These are phyloP conservation scores for Alternaria angustiovoidea DNA, from an alignment of 2,329 filamentous ascomycete species.

Conservation along the genomic window DNA sequence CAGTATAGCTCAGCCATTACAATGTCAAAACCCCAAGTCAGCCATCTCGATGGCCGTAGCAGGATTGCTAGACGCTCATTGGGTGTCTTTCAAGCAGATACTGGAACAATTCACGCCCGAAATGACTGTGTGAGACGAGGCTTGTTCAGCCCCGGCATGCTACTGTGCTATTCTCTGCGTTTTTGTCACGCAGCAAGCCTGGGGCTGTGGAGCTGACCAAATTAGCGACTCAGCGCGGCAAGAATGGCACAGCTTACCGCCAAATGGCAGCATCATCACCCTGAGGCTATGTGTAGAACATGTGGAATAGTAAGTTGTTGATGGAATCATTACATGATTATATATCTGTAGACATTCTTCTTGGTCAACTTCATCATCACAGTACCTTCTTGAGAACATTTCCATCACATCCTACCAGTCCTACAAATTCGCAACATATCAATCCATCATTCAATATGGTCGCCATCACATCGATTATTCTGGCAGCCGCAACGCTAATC, in stretches of 20 bases:
- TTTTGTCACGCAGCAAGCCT: slow-evolving; percentile 2
- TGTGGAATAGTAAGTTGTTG: slow-evolving; percentile 10
- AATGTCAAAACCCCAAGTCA: slow-evolving; percentile 2
- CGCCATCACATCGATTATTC: slow-evolving; percentile 30
- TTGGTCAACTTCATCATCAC: slow-evolving; percentile 22
- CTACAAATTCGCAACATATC: neutral
- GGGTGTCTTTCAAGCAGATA: neutral
- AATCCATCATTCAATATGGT: slow-evolving; percentile 33
- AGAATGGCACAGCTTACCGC: slow-evolving; percentile 13
- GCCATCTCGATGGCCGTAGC: slow-evolving; percentile 13
- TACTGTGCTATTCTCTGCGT: neutral
- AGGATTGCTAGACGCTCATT: slow-evolving; percentile 5
- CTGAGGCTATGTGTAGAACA: slow-evolving; percentile 18
- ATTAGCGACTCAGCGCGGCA: slow-evolving; percentile 5
- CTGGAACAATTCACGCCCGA: neutral
- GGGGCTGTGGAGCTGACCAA: slow-evolving; percentile 16
- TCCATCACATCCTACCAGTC: neutral
- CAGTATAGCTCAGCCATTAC: slow-evolving; percentile 7
- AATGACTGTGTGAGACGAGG: neutral
- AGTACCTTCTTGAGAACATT: slow-evolving; percentile 20
- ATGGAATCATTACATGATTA: slow-evolving; percentile 9
- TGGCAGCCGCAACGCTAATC: slow-evolving; percentile 30
- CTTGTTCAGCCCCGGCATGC: neutral
- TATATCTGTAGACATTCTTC: slow-evolving; percentile 16
- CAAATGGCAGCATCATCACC: slow-evolving; percentile 15